Evolutionary conservation across 2,329 filamentous ascomycete species (phyloP).

Genomic region (Neopestalotiopsis rosae): DNA sequence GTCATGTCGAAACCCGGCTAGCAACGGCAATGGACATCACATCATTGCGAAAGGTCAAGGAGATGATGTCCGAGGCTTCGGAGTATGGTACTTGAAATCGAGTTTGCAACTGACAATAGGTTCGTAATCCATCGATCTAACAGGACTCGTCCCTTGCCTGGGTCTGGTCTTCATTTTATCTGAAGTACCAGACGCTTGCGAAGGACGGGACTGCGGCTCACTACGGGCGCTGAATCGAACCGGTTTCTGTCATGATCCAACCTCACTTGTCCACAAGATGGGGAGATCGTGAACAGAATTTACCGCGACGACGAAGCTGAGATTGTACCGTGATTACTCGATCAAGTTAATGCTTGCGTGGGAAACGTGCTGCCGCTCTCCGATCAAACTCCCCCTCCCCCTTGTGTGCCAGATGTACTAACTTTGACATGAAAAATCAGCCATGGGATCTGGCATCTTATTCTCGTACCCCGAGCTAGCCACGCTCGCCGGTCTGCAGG

Average conservation of each 20-base stretch:
- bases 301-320: constrained; percentile 73
- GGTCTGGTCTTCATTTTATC: constrained; percentile 12
- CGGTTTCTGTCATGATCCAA: constrained; percentile 54
- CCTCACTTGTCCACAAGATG: constrained; percentile 37
- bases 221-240: constrained; percentile 81
- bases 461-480: constrained; percentile 84
- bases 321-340: constrained; percentile 95
- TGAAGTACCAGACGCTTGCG: constrained; percentile 9
- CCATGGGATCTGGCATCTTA: constrained; percentile 81
- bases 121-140: constrained; percentile 49
- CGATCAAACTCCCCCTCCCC: constrained; percentile 44
- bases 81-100: constrained; percentile 27
- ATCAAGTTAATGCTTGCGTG: constrained; percentile 99
- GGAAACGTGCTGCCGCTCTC: constrained; percentile 96
- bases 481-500: constrained; percentile 80
- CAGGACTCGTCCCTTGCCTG: constrained; percentile 34
- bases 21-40: background rate
- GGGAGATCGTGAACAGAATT: constrained; percentile 26
- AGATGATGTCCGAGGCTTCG: background rate
- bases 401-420: constrained; percentile 36
- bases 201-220: constrained; percentile 66
- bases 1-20: background rate
- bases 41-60: background rate
- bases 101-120: constrained; percentile 39
- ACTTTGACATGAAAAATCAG: constrained; percentile 57